Base-by-base conservation (phyloP, 1,284 basidiomycete species). In the Rhizoctonia solani region DNA sequence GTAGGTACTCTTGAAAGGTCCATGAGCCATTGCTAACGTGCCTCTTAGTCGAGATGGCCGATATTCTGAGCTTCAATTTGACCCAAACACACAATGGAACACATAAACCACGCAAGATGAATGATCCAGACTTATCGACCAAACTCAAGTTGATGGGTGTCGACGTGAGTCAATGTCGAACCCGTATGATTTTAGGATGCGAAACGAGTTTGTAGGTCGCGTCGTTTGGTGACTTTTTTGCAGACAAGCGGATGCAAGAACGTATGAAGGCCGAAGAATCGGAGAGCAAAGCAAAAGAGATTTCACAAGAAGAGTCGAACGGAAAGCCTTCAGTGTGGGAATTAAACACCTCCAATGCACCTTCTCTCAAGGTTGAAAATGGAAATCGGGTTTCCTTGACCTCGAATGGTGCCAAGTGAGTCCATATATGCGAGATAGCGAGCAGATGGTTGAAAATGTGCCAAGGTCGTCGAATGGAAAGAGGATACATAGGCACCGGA, bases 181-280 rank as follows among this genome's bases (percentile, higher is more conserved):
- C 42, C 16, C 25, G 8, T 58, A 3, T 4, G 19, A 19, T 21
- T n/a, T 50, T 69, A n/a, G 39, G 67, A 34, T 14, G 23, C 27
- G 50, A n/a, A 2, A 9, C 39, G 11, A 34, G 30, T 9, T 55
- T 6, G 0, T 44, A 81, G 79, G 83, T 89, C 3, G 87, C 87
- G 19, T 85, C 82, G n/a, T 89, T 89, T 72, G 89, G 89, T 6
- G 87, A 91, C 76, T 90, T 82, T 75, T 90, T 90, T 69, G 86
- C 85, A 0, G 88, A 90, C 73, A 81, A 81, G 65, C 81, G 79
- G 52, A 74, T 66, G 37, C n/a, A 59, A 39, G 68, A 69, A 32
- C 68, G 49, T 14, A 69, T 69, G 5, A 65, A 71, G n/a, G 67
- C 39, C 19, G 69, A 65, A 39, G 59, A 65, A 29, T 47, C 23